These are phyloP conservation scores for Fomitopsis palustris DNA, from an alignment of 1,284 basidiomycete genomes.

Conservation along the genomic window DNA sequence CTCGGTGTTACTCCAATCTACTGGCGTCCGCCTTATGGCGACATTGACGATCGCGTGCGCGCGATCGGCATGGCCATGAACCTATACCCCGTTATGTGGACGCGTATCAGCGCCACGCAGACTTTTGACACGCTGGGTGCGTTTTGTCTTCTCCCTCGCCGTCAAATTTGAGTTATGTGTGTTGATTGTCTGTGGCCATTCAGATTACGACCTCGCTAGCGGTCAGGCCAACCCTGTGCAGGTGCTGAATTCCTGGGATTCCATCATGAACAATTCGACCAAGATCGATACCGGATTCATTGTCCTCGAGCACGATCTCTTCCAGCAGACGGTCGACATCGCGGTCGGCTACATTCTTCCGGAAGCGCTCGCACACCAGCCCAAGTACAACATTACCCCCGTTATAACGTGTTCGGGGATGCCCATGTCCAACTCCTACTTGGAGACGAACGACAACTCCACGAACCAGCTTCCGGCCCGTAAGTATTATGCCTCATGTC, in stretches of 20 bases:
- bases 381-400: constrained; percentile 58
- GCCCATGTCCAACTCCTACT: constrained; percentile 55
- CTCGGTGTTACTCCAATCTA: constrained; percentile 66
- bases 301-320: constrained; percentile 74
- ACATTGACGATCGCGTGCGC: constrained; percentile 79
- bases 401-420: constrained; percentile 67
- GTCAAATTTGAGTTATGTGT: no score
- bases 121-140: constrained; percentile 67
- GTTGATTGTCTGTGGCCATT: no score
- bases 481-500: background rate
- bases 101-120: constrained; percentile 48
- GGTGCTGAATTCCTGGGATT: constrained; percentile 63
- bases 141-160: no score
- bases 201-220: constrained; percentile 74
- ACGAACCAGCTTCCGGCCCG: constrained; percentile 44
- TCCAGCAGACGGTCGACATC: constrained; percentile 63
- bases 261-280: constrained; percentile 53
- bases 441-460: constrained; percentile 64
- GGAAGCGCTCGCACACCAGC: constrained; percentile 57
- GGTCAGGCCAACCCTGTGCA: constrained; percentile 56
- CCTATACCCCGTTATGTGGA: constrained; percentile 66
- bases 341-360: constrained; percentile 71
- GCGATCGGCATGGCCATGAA: constrained; percentile 73
- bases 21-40: constrained; percentile 67
- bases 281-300: constrained; percentile 58